These are phyloP conservation scores for Talaromyces ruber DNA, from an alignment of 495 filamentous ascomycete genomes.

Conservation along the genomic window DNA sequence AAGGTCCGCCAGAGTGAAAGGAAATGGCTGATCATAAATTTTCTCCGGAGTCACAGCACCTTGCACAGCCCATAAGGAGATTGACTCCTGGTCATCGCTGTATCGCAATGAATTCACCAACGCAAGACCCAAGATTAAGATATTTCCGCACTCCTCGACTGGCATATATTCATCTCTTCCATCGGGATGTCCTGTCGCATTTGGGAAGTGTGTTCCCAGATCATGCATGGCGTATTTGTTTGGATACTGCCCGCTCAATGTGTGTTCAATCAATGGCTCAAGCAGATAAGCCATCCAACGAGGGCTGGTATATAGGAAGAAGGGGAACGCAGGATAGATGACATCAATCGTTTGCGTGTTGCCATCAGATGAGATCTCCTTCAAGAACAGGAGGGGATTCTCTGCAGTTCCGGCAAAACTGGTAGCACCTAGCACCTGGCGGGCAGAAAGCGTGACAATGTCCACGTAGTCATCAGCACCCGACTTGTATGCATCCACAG, in stretches of 20 bases:
- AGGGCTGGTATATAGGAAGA: conserved; percentile 92
- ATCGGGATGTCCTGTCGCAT: conserved; percentile 82
- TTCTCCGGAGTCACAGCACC: conserved; percentile 14
- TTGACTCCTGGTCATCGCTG: conserved; percentile 45
- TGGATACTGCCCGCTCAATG: conserved; percentile 84
- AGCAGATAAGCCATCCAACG: conserved; percentile 85
- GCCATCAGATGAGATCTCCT: conserved; percentile 92
- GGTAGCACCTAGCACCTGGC: conserved; percentile 85
- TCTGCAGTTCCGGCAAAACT: conserved; percentile 83
- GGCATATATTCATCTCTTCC: conserved; percentile 95
- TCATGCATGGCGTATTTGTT: conserved; percentile 92
- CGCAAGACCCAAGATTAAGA: conserved; percentile 89
- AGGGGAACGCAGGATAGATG: conserved; percentile 91
- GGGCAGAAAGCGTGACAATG: conserved; percentile 80
- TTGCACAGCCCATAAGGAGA: conserved; percentile 40
- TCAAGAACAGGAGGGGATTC: conserved; percentile 77
- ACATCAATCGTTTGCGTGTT: conserved; percentile 96
- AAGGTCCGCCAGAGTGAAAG: conserved; percentile 35
- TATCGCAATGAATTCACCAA: conserved; percentile 75
- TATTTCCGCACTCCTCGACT: conserved; percentile 93
- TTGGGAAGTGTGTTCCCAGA: conserved; percentile 81
- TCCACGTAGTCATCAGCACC: conserved; percentile 69
- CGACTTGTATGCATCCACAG: conserved; percentile 60
- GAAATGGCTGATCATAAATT: conserved; percentile 13
- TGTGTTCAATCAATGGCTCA: conserved; percentile 86